A percentile compares a stretch with the other conserved stretches of the same genome.
Conservation (phyloP, 495 filamentous ascomycete genomes). For the Daldinia caldariorum region DNA sequence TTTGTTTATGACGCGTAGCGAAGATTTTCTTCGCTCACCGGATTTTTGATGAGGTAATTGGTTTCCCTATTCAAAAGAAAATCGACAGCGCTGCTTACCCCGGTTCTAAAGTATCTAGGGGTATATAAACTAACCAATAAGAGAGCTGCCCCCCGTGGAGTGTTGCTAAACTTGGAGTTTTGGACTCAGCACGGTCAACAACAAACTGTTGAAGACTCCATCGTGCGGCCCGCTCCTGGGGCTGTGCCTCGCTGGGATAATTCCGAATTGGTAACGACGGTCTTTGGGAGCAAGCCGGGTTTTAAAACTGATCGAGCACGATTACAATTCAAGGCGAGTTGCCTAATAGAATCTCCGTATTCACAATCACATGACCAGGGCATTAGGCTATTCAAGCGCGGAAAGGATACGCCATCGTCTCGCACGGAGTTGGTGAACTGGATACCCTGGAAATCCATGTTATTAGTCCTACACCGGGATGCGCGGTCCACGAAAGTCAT, state of each 20-base stretch:
- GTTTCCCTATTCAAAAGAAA: neutral
- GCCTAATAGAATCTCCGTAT: neutral
- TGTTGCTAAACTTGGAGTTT: constrained; percentile 24
- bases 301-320: constrained; percentile 6
- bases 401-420: neutral
- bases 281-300: constrained; percentile 8
- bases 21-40: neutral
- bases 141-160: neutral
- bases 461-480: neutral
- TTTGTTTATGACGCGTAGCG: constrained; percentile 7
- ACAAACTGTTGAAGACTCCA: constrained; percentile 4
- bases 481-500: neutral
- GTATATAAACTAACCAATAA: neutral
- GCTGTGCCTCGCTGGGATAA: constrained; percentile 19
- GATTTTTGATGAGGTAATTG: neutral
- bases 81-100: neutral
- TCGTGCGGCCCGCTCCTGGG: constrained; percentile 15
- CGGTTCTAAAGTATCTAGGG: neutral
- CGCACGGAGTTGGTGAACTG: neutral
- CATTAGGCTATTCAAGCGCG: neutral
- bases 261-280: neutral
- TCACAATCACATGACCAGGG: neutral
- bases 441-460: neutral
- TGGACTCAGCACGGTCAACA: constrained; percentile 11
- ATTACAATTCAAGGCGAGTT: neutral